Conservation (phyloP, 2,329 filamentous ascomycete species). For the Samsoniella hepiali region DNA sequence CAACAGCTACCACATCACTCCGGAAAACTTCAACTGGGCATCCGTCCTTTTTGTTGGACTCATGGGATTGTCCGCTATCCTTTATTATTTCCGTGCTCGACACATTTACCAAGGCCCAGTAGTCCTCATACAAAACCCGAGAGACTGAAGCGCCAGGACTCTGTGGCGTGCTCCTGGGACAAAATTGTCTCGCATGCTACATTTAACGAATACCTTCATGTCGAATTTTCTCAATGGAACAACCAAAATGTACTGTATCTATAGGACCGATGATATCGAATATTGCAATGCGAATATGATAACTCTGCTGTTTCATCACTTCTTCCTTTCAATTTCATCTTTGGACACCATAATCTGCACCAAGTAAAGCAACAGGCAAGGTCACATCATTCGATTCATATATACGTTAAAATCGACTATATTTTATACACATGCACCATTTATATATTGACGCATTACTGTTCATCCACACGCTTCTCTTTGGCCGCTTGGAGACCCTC, state of each 20-base stretch:
- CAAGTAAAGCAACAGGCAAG: not conserved
- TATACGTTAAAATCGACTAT: conserved; percentile 11
- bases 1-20: conserved; percentile 18
- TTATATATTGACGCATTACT: not conserved
- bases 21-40: conserved; percentile 22
- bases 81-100: conserved; percentile 7
- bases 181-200: no score
- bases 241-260: not conserved
- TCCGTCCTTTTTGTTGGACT: conserved; percentile 17
- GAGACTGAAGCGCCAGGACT: not conserved
- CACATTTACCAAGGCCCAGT: conserved; percentile 11
- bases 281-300: not conserved
- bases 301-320: not conserved
- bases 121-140: not conserved
- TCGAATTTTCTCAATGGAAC: not conserved
- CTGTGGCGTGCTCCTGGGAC: no score
- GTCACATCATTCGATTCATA: conserved; percentile 8
- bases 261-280: not conserved
- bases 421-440: conserved; percentile 7
- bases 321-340: not conserved
- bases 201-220: not conserved
- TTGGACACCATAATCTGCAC: not conserved
- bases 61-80: conserved; percentile 5
- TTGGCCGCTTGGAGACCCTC: conserved; percentile 6
- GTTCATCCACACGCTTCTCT: not conserved